Base-by-base conservation (phyloP, 805 yeast genomes). In the Pichia phayaonensis region DNA sequence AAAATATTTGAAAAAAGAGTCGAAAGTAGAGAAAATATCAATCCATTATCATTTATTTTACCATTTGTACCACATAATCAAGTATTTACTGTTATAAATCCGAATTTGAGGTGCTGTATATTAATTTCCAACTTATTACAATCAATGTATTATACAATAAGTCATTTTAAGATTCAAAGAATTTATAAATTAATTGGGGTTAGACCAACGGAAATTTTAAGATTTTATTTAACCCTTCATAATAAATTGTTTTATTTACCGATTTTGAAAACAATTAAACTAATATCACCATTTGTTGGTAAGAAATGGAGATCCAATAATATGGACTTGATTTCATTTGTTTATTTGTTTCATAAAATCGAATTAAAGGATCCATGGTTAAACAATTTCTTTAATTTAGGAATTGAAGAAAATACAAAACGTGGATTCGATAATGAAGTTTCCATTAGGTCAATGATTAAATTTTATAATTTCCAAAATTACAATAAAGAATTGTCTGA, bases 261-360 rank as follows among this genome's bases (percentile, higher is more conserved):
- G 1, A 80, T 86, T 4, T 70, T 90, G 59, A 83, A 82, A 60
- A 76, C 86, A 1, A 71, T 90, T 53, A 90, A 87, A 63, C 82
- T 86, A 54, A 75, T 90, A 46, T 82, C 90, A 1, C 96, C 97
- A 0, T 88, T 84, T 67, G 90, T 88, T 60, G 97, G 97, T 20
- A 81, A 94, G 53, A 90, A 90, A 65, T 92, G 99, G 99, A 83
- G 90, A 58, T 79, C 90, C 15, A 79, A 82, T 55, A 94, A 92
- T 63, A 92, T 94, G 97, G 97, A 90, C 56, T 72, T 94, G 44
- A 86, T 92, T 5, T 88, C 97, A 0, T 83, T 87, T 53, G 90
- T 92, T 2, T 92, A 86, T 60, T 64, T 94, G 26, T 82, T 89
- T 61, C 79, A 87, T 59, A 79, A 81, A 57, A 71, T 90, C 39